Evolutionary conservation across 2,329 filamentous ascomycete genomes (phyloP).

Genomic region (Fusarium virguliforme): DNA sequence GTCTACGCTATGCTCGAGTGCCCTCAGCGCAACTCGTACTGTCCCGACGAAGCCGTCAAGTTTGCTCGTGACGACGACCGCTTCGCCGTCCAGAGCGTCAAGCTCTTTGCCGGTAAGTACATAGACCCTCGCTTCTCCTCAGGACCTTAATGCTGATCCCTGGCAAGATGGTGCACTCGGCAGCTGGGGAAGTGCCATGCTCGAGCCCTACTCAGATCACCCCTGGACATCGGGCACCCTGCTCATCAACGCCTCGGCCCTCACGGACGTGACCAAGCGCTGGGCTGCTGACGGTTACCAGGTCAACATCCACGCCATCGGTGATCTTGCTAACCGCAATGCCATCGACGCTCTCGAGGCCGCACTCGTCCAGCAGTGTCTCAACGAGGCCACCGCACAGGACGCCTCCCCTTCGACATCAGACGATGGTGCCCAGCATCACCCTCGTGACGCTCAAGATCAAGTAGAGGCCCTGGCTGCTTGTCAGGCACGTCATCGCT

Average conservation of each 20-base stretch:
- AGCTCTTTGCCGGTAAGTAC: constrained; percentile 75
- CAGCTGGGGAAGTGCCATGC: constrained; percentile 80
- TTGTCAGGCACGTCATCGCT: constrained; percentile 71
- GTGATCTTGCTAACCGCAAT: constrained; percentile 77
- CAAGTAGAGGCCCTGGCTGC: constrained; percentile 55
- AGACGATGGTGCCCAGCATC: constrained; percentile 4
- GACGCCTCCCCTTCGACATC: constrained; percentile 27
- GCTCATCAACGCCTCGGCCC: constrained; percentile 74
- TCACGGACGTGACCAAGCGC: constrained; percentile 67
- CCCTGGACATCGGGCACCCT: constrained; percentile 75
- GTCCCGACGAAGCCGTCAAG: constrained; percentile 66
- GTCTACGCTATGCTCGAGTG: constrained; percentile 81
- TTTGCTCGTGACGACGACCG: constrained; percentile 64
- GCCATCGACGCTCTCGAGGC: constrained; percentile 75
- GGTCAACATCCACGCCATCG: constrained; percentile 82
- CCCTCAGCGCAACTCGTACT: constrained; percentile 75
- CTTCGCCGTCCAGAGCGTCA: constrained; percentile 75
- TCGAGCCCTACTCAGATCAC: constrained; percentile 79
- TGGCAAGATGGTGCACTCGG: constrained; percentile 76
- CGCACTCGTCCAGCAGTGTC: constrained; percentile 70
- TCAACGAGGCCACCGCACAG: constrained; percentile 51
- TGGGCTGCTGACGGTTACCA: constrained; percentile 77
- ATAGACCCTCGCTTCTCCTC: too few relatives aligned
- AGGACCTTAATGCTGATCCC: constrained; percentile 14
- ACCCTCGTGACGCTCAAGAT: constrained; percentile 11